Percentiles rank a stretch among this genome's conserved stretches.
Conservation (phyloP, 805 yeast genomes). For the Helenozyma rhizophorensis region DNA sequence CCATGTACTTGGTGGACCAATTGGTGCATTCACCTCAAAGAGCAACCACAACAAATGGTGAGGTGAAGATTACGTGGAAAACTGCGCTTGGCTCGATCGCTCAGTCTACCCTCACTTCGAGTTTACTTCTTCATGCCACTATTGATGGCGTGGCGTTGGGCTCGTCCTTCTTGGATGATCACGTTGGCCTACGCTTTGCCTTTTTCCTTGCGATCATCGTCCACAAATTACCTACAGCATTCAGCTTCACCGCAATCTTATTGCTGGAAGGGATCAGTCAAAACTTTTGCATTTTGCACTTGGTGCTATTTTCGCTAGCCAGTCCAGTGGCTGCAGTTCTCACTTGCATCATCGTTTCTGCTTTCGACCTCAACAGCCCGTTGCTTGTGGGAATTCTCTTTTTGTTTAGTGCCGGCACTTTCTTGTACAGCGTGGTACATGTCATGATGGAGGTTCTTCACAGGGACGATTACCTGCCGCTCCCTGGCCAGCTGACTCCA, state of each 20-base stretch:
- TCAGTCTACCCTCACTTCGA: constrained; percentile 49
- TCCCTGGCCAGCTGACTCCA: no score
- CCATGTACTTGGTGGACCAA: constrained; percentile 50
- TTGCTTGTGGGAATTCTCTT: constrained; percentile 52
- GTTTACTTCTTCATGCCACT: constrained; percentile 60
- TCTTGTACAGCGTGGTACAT: constrained; percentile 66
- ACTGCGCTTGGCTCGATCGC: constrained; percentile 22
- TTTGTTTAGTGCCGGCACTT: constrained; percentile 68
- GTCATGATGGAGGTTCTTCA: constrained; percentile 40
- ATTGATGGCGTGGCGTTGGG: constrained; percentile 76
- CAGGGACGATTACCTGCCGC: neutral
- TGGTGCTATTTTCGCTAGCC: constrained; percentile 45
- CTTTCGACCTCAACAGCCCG: constrained; percentile 25
- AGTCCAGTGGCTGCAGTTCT: constrained; percentile 59
- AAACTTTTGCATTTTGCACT: constrained; percentile 38
- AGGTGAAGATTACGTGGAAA: constrained; percentile 1
- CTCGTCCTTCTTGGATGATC: constrained; percentile 44
- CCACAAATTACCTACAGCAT: constrained; percentile 74
- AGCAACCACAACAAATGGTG: no score
- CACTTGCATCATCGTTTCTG: constrained; percentile 39
- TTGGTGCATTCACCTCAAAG: no score
- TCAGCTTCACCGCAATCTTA: constrained; percentile 58
- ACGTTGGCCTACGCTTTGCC: constrained; percentile 34
- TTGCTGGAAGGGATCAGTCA: constrained; percentile 32
- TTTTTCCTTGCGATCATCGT: constrained; percentile 59